phyloP scores from a whole-genome alignment of 1,139 yeast genomes.

The Taphrina deformans region DNA sequence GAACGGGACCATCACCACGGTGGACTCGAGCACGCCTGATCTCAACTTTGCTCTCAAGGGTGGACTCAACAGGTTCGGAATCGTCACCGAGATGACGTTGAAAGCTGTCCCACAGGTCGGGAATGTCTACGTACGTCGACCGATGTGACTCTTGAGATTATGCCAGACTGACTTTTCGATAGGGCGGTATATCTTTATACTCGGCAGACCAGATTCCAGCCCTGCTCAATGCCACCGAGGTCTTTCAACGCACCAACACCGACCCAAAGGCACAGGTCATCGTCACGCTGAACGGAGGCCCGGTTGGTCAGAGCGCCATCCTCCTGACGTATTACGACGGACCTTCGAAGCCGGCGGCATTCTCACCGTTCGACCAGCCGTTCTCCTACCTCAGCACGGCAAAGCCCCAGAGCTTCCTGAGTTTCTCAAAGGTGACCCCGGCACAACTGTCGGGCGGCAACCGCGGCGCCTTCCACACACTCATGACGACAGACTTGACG shows the following conservation, averaged over 20 bases:
- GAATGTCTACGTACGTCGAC: slow-evolving; percentile 3
- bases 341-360: slow-evolving; percentile 13
- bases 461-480: slow-evolving; percentile 17
- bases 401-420: slow-evolving; percentile 1
- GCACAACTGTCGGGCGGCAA: slow-evolving; percentile 4
- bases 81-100: slow-evolving; percentile 13
- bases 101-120: background rate
- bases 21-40: slow-evolving; percentile 8
- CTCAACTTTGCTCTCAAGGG: slow-evolving; percentile 26
- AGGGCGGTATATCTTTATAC: slow-evolving; percentile 9
- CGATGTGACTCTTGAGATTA: no score
- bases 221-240: slow-evolving; percentile 6
- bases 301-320: background rate
- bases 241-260: background rate
- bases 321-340: slow-evolving; percentile 18
- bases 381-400: background rate
- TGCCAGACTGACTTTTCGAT: background rate
- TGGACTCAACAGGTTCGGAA: slow-evolving; percentile 22
- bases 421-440: slow-evolving; percentile 3
- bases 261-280: slow-evolving; percentile 15
- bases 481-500: slow-evolving; percentile 9
- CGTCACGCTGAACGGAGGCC: slow-evolving; percentile 9
- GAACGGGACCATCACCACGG: slow-evolving; percentile 19
- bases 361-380: background rate
- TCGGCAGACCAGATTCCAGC: slow-evolving; percentile 6